Percentiles rank a stretch among this genome's conserved stretches.
These are phyloP conservation scores for Claviceps capensis DNA, from an alignment of 2,329 filamentous ascomycete species.

Conservation along the genomic window DNA sequence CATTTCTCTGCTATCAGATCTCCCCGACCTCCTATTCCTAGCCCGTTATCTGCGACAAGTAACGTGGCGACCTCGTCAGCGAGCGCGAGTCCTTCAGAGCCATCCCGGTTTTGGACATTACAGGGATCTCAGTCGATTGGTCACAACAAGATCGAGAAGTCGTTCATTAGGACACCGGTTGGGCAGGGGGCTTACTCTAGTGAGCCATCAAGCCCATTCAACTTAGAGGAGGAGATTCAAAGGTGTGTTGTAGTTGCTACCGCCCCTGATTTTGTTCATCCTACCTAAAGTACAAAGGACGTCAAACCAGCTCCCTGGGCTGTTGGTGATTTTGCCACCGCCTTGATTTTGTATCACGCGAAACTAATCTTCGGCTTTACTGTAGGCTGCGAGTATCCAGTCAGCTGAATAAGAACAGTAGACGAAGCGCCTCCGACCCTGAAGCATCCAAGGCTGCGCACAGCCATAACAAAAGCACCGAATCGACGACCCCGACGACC, in stretches of 20 bases:
- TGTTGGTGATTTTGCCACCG: neutral
- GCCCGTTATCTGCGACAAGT: constrained; percentile 34
- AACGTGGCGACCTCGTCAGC: constrained; percentile 28
- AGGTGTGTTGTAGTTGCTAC: constrained; percentile 18
- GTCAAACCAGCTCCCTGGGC: neutral
- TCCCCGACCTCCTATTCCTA: constrained; percentile 32
- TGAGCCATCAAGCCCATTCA: constrained; percentile 23
- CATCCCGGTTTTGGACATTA: constrained; percentile 9
- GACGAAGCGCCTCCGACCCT: constrained; percentile 29
- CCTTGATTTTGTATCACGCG: neutral
- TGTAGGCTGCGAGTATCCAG: constrained; percentile 14
- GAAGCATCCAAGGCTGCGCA: constrained; percentile 29
- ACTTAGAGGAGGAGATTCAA: constrained; percentile 17
- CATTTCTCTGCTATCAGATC: constrained; percentile 24
- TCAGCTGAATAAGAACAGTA: constrained; percentile 42
- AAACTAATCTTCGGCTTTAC: neutral
- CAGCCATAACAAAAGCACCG: constrained; percentile 24
- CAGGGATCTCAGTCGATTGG: constrained; percentile 14
- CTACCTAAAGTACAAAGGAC: neutral
- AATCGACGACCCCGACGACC: constrained; percentile 33
- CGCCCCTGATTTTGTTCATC: neutral
- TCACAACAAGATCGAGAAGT: constrained; percentile 3
- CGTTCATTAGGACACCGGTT: constrained; percentile 5
- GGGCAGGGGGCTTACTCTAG: constrained; percentile 22
- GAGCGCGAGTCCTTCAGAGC: constrained; percentile 24